Percentiles rank a stretch among this genome's conserved stretches.
These are phyloP conservation scores for Colletotrichum limetticola DNA, from an alignment of 2,329 filamentous ascomycete species.

Conservation along the genomic window DNA sequence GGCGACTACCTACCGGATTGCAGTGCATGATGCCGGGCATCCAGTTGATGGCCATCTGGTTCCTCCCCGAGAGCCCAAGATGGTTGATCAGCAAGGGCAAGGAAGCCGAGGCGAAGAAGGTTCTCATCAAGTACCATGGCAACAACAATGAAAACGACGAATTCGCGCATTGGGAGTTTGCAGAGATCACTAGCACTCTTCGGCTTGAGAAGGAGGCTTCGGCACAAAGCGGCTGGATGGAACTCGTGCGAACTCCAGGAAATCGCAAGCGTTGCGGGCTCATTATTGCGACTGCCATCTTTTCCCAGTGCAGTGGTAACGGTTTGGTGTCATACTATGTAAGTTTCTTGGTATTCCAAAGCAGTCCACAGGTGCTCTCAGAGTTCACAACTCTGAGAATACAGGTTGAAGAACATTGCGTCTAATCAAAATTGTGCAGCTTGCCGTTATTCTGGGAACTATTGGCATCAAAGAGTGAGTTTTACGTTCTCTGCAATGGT, in stretches of 20 bases:
- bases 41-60: slow-evolving; percentile 50
- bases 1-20: slow-evolving; percentile 49
- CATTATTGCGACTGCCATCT: slow-evolving; percentile 47
- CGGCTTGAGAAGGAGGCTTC: slow-evolving; percentile 50
- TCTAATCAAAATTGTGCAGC: not conserved
- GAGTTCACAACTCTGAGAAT: too few relatives aligned
- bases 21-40: slow-evolving; percentile 56
- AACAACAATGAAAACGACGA: slow-evolving; percentile 27
- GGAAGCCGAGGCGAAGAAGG: slow-evolving; percentile 58
- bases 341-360: not conserved
- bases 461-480: slow-evolving; percentile 30
- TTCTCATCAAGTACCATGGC: slow-evolving; percentile 53
- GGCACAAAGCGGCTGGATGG: slow-evolving; percentile 46
- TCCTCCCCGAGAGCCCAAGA: slow-evolving; percentile 69
- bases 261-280: slow-evolving; percentile 39
- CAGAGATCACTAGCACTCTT: slow-evolving; percentile 50
- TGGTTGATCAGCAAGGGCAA: slow-evolving; percentile 65
- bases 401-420: not conserved
- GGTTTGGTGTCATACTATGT: slow-evolving; percentile 28
- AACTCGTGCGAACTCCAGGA: slow-evolving; percentile 47
- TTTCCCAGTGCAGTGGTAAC: slow-evolving; percentile 37
- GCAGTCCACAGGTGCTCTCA: too few relatives aligned
- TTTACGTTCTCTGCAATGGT: rapidly evolving
- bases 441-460: slow-evolving; percentile 10
- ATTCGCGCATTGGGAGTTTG: slow-evolving; percentile 35